Evolutionary conservation across 805 yeast genomes (phyloP).

Genomic region (Spathaspora hagerdaliae): DNA sequence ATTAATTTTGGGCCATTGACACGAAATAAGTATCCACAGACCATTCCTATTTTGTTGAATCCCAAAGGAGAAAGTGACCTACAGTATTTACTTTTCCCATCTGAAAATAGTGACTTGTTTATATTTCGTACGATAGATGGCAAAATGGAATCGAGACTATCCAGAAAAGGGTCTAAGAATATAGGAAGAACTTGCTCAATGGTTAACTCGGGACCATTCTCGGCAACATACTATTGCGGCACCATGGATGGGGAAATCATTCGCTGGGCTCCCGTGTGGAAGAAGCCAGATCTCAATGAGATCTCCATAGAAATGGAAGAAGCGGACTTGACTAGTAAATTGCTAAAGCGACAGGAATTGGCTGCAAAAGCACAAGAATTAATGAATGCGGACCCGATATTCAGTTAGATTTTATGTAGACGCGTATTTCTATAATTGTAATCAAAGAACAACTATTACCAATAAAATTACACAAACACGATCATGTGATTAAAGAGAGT

Average conservation of each 20-base stretch:
- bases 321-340: background rate
- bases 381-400: background rate
- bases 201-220: slow-evolving; percentile 42
- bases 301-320: background rate
- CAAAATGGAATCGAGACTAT: slow-evolving; percentile 54
- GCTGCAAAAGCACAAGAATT: background rate
- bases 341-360: background rate
- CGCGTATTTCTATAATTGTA: too few relatives aligned
- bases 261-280: slow-evolving; percentile 43
- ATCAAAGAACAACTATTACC: too few relatives aligned
- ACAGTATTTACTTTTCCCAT: slow-evolving; percentile 64
- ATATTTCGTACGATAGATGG: slow-evolving; percentile 61
- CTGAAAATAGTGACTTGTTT: slow-evolving; percentile 70
- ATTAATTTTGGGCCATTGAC: slow-evolving; percentile 77
- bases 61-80: slow-evolving; percentile 49
- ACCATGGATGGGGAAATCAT: slow-evolving; percentile 64
- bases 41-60: slow-evolving; percentile 50
- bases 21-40: slow-evolving; percentile 53
- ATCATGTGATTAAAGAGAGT: too few relatives aligned
- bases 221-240: slow-evolving; percentile 52
- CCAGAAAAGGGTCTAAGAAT: slow-evolving; percentile 37
- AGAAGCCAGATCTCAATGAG: slow-evolving; percentile 7
- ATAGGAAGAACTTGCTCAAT: slow-evolving; percentile 49
- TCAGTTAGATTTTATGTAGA: too few relatives aligned
- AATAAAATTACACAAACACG: too few relatives aligned